These are phyloP conservation scores for Catenaria anguillulae DNA, from an alignment of 371 early-diverging fungal species.

Conservation along the genomic window DNA sequence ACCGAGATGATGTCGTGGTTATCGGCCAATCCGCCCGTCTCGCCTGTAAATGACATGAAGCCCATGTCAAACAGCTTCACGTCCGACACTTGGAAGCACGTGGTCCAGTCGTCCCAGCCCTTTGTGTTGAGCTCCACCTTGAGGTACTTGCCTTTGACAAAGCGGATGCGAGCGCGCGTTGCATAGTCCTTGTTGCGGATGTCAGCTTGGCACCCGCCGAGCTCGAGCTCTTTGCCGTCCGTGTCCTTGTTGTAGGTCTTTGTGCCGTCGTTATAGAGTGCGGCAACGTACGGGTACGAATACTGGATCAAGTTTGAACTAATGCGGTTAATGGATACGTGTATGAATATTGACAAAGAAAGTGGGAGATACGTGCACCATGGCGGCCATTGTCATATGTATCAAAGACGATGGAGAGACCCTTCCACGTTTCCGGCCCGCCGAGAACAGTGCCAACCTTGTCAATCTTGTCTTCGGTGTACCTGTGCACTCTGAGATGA, in stretches of 20 bases:
- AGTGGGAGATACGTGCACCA: slow-evolving; percentile 31
- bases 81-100: slow-evolving; percentile 59
- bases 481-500: no score
- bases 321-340: neutral
- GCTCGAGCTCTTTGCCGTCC: slow-evolving; percentile 56
- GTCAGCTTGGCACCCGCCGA: slow-evolving; percentile 60
- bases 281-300: slow-evolving; percentile 75
- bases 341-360: neutral
- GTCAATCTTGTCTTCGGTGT: neutral
- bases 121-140: slow-evolving; percentile 14
- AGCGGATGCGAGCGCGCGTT: slow-evolving; percentile 61
- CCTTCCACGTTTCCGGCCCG: slow-evolving; percentile 65
- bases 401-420: slow-evolving; percentile 90
- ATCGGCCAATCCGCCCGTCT: slow-evolving; percentile 80
- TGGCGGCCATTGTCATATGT: slow-evolving; percentile 81
- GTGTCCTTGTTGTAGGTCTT: slow-evolving; percentile 59
- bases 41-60: slow-evolving; percentile 79
- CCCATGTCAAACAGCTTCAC: slow-evolving; percentile 52
- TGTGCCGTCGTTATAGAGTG: slow-evolving; percentile 83
- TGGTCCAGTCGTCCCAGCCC: slow-evolving; percentile 6
- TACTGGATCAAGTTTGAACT: slow-evolving; percentile 15
- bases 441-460: slow-evolving; percentile 77
- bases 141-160: slow-evolving; percentile 48
- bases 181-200: slow-evolving; percentile 51
- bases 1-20: slow-evolving; percentile 66